Evolutionary conservation across 495 filamentous ascomycete species (phyloP).

Genomic region (Hamigera avellanea): DNA sequence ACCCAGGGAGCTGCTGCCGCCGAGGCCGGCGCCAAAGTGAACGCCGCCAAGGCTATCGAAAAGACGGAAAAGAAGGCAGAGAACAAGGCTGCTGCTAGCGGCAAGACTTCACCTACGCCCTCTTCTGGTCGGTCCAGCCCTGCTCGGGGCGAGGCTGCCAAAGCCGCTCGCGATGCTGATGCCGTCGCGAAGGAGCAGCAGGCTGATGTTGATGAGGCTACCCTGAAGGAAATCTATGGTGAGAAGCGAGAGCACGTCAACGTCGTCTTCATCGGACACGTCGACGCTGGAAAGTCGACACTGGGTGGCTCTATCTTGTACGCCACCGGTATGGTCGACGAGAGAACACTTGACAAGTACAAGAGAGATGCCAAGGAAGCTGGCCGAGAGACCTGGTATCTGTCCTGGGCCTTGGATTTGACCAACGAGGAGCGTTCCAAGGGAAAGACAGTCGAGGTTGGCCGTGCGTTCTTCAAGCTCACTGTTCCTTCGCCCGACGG

Average conservation of each 20-base stretch:
- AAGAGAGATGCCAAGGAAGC: slow-evolving; percentile 92
- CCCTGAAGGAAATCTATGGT: slow-evolving; percentile 90
- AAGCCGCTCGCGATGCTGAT: slow-evolving; percentile 59
- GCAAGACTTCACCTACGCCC: slow-evolving; percentile 64
- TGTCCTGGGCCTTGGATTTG: slow-evolving; percentile 94
- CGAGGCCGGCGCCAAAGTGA: slow-evolving; percentile 52
- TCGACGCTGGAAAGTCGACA: slow-evolving; percentile 95
- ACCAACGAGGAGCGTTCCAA: slow-evolving; percentile 93
- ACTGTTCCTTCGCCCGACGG: slow-evolving; percentile 48
- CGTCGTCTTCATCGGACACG: slow-evolving; percentile 95
- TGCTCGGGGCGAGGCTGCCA: slow-evolving; percentile 34
- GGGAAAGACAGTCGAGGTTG: slow-evolving; percentile 98
- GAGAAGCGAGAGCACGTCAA: slow-evolving; percentile 87
- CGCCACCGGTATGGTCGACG: slow-evolving; percentile 95
- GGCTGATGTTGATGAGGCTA: slow-evolving; percentile 83
- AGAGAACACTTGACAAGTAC: slow-evolving; percentile 96
- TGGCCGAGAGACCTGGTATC: slow-evolving; percentile 96
- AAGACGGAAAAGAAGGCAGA: slow-evolving; percentile 54
- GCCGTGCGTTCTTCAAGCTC: slow-evolving; percentile 91
- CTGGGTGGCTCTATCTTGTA: slow-evolving; percentile 88
- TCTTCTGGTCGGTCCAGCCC: slow-evolving; percentile 71
- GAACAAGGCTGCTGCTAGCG: slow-evolving; percentile 38
- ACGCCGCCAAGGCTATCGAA: slow-evolving; percentile 71
- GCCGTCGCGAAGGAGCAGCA: slow-evolving; percentile 78
- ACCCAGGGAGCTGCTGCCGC: slow-evolving; percentile 39